These are phyloP conservation scores for Ceriops tagal DNA, from an alignment of 345 rosid species.

Conservation along the genomic window DNA sequence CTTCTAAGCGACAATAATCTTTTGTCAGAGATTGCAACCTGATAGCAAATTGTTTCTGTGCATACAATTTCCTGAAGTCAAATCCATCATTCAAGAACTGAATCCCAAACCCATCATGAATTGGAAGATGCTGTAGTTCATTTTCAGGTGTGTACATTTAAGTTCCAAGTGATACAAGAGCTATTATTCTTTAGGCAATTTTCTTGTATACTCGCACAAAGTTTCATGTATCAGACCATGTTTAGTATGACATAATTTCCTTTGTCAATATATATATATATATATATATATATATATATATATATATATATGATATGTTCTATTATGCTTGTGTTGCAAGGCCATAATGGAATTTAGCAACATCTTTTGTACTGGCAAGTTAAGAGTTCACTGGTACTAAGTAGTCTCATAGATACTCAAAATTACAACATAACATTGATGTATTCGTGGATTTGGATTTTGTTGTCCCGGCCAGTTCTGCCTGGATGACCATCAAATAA, in stretches of 20 bases:
- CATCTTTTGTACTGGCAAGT: too few species aligned
- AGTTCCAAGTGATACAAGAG: constrained; percentile 7
- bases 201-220: constrained; percentile 20
- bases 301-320: too few species aligned
- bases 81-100: neutral
- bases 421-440: too few species aligned
- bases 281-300: too few species aligned
- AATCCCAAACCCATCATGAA: constrained; percentile 10
- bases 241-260: neutral
- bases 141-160: constrained; percentile 21
- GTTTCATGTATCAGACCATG: neutral
- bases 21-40: neutral
- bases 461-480: too few species aligned
- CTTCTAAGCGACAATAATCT: neutral
- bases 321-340: too few species aligned
- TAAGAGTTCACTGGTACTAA: too few species aligned
- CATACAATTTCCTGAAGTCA: constrained; percentile 1
- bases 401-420: too few species aligned
- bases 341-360: too few species aligned
- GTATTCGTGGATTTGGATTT: too few species aligned
- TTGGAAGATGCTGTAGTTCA: constrained; percentile 18
- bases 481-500: too few species aligned
- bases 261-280: too few species aligned
- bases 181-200: constrained; percentile 11
- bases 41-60: constrained; percentile 3